Evolutionary conservation across 371 early-diverging fungal genomes (phyloP).

Genomic region (Mucor piriformis): DNA sequence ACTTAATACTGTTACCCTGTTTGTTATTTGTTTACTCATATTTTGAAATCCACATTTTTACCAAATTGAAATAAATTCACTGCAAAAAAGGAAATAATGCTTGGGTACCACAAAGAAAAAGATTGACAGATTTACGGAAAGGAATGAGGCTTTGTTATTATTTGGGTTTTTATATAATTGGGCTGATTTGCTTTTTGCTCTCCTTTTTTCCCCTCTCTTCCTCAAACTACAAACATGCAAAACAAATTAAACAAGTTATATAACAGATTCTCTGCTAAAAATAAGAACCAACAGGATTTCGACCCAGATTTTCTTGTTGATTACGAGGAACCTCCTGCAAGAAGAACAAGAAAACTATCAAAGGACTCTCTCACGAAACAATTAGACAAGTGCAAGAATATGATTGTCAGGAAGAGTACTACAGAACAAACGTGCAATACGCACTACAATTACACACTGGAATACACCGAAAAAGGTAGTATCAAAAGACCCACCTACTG

Average conservation of each 20-base stretch:
- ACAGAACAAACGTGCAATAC: not conserved
- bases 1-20: no score
- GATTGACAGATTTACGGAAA: not conserved
- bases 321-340: conserved; percentile 9
- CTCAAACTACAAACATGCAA: not conserved
- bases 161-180: conserved; percentile 9
- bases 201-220: not conserved
- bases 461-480: conserved; percentile 16
- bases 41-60: not conserved
- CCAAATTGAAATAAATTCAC: no score
- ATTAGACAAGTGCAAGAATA: conserved; percentile 13
- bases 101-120: not conserved
- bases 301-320: conserved; percentile 19
- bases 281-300: not conserved
- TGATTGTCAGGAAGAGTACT: not conserved
- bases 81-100: not conserved
- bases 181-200: conserved; percentile 9
- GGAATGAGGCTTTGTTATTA: conserved; percentile 18
- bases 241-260: conserved; percentile 2
- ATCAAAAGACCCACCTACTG: conserved; percentile 15
- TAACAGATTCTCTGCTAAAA: not conserved
- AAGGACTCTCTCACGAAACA: conserved; percentile 7
- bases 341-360: conserved; percentile 6
- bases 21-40: not conserved
- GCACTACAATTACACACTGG: conserved; percentile 11